Evolutionary conservation across 805 yeast species (phyloP).

Genomic region (Helenozyma rhizophorensis): DNA sequence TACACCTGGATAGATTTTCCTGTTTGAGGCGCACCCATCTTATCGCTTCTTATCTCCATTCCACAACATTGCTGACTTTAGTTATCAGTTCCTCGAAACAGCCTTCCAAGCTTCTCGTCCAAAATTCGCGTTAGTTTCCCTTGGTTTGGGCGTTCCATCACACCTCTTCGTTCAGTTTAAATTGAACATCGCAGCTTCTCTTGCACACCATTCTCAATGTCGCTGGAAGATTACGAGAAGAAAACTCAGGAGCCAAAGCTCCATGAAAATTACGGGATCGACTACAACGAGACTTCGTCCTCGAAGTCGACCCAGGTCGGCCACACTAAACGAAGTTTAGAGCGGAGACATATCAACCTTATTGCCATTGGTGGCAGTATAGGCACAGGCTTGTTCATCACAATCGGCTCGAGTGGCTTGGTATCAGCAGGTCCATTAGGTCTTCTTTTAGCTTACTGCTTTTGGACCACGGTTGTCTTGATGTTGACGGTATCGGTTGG

Average conservation of each 20-base stretch:
- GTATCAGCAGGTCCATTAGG: constrained; percentile 32
- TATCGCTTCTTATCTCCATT: too few species aligned
- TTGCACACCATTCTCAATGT: too few species aligned
- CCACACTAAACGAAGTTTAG: constrained; percentile 15
- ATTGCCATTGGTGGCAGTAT: constrained; percentile 40
- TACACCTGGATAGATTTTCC: too few species aligned
- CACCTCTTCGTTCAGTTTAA: too few species aligned
- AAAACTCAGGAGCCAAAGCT: constrained; percentile 3
- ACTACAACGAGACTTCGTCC: constrained; percentile 2
- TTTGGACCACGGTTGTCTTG: constrained; percentile 29
- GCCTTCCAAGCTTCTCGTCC: too few species aligned
- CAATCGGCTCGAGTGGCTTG: constrained; percentile 30
- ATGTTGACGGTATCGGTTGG: constrained; percentile 33
- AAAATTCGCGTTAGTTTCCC: too few species aligned
- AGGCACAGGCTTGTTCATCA: constrained; percentile 35
- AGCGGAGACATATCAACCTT: constrained; percentile 32
- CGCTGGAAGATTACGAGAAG: constrained; percentile 5
- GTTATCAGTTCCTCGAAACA: too few species aligned
- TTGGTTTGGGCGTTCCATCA: too few species aligned
- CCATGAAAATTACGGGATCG: constrained; percentile 7
- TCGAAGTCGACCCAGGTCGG: constrained; percentile 2
- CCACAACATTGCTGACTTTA: too few species aligned
- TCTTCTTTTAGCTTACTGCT: constrained; percentile 25
- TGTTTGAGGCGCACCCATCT: too few species aligned
- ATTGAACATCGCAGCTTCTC: too few species aligned